Evolutionary conservation across 495 filamentous ascomycete genomes (phyloP), one percentile per base, ranked within the genome.

Genomic region (Penicillium cosmopolitanum): DNA sequence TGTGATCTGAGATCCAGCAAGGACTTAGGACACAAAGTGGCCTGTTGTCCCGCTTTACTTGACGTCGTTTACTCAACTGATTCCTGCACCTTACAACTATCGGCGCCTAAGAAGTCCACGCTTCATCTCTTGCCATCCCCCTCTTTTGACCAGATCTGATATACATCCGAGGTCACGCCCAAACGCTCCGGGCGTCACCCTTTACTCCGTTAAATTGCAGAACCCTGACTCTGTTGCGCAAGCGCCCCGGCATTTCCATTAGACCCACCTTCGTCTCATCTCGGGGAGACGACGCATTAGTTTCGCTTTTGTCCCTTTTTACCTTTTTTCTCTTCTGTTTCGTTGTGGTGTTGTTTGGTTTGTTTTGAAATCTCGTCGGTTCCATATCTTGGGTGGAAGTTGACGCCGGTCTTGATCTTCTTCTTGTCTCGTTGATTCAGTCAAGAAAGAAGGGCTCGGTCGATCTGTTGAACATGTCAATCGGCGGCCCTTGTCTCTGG

Each of bases 401-500:
- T 28, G 46, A 48, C 46, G 46, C 31, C 23, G 19, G 23, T 28
- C 25, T 50, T 50, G 55, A 48, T 48, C 42, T 40, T 15, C 31
- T 13, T 59, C 28, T 53, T 36, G 31, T 43, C 31, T 48, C 18
- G 11, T 21, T 50, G 46, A 51, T 50, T 19, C 31, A 31, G 23
- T 42, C 28, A 11, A 54, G n/a, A 40, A 50, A 10, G 15, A 18
- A 31, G 48, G 50, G 51, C 51, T 19, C 23, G 18, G 47, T 31
- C 18, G 55, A 51, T 44, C 34, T 54, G 62, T 31, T 67, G 70
- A 77, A 60, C 69, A 78, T 78, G 76, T 78, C 76, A 69, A 64
- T 75, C 69, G 72, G 70, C 59, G 73, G 76, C 51, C 71, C 74
- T 63, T 78, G 76, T 66, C 70, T 73, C 58, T 78, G 76, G 76